These are phyloP conservation scores for Thermothelomyces thermophilus DNA, from an alignment of 2,329 filamentous ascomycete species.

Conservation along the genomic window DNA sequence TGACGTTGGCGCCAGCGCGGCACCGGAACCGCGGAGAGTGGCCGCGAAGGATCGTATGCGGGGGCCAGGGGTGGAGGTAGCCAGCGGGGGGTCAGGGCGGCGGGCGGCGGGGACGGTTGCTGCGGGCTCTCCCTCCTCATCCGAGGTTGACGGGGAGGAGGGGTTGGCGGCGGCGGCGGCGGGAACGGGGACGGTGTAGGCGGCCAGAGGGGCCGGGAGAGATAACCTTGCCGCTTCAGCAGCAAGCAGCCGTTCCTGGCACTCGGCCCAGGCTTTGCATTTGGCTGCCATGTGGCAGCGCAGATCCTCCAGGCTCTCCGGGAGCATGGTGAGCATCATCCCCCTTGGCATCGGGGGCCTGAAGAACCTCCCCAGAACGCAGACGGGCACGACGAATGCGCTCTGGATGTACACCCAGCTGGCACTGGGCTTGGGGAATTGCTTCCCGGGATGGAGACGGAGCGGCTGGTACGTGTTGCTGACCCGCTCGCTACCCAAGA, in stretches of 20 bases:
- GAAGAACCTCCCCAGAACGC: conserved; percentile 18
- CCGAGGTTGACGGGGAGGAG: background rate
- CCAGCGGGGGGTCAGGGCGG: too few relatives aligned
- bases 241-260: background rate
- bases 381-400: conserved; percentile 20
- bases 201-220: background rate
- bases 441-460: conserved; percentile 20
- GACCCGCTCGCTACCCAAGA: conserved; percentile 1
- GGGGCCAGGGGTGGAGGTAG: too few relatives aligned
- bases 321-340: background rate
- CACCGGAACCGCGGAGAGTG: too few relatives aligned
- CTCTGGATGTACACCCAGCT: conserved; percentile 24
- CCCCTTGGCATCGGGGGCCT: background rate
- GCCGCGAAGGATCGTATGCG: too few relatives aligned
- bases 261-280: background rate
- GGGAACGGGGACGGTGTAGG: too few relatives aligned
- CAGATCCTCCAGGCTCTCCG: conserved; percentile 9
- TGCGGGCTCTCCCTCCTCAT: too few relatives aligned
- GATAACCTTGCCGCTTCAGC: too few relatives aligned
- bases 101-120: background rate
- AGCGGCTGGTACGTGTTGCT: conserved; percentile 17
- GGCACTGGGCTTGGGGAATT: conserved; percentile 22
- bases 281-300: conserved; percentile 5
- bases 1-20: too few relatives aligned
- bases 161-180: background rate